Evolutionary conservation across 1,139 yeast species (phyloP), one percentile per base, ranked within the genome.

Genomic region (Arxiozyma bovina): DNA sequence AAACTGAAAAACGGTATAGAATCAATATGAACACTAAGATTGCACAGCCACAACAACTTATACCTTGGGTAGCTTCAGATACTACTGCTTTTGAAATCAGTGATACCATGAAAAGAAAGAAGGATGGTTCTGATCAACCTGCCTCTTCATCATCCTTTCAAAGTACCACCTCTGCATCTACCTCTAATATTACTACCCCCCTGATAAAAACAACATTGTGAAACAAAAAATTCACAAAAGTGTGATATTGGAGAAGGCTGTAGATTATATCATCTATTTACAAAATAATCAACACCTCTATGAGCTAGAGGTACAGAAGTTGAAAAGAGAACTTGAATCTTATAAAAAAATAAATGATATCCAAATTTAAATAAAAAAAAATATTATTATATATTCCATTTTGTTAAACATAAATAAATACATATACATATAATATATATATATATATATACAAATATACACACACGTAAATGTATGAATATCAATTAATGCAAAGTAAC

Each of bases 21-120:
- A 83, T 83, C 56, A 85, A 83, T 66, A 84, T 85, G 63, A 85
- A 84, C 67, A 81, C 86, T 21, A 84, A 83, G 68, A 84, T 85
- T 56, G 85, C 85, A 12, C 82, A 81, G 23, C 69, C 83, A 53
- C 87, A 82, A 63, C 78, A 79, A 60, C 73, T 83, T 22, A 83
- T 84, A 34, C 88, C 88, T 17, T 79, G 83, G 78, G 79, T 82
- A 55, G 78, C 83, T 4, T 69, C 73, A 48, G 85, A 80, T 55
- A 77, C 77, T 60, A 77, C 83, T 1, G 83, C 85, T 0, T 81
- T 82, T 23, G 25, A 23, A 23, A 23, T 23, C 25, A 23, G 25
- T 23, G 25, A 23, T 23, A 4, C 25, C 25, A 23, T 23, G 25
- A 23, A 23, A 23, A 23, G 6, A 23, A 23, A 23, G 6, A 23